Evolutionary conservation across 441 rosid species (phyloP).

Genomic region (Gossypium trilobum): DNA sequence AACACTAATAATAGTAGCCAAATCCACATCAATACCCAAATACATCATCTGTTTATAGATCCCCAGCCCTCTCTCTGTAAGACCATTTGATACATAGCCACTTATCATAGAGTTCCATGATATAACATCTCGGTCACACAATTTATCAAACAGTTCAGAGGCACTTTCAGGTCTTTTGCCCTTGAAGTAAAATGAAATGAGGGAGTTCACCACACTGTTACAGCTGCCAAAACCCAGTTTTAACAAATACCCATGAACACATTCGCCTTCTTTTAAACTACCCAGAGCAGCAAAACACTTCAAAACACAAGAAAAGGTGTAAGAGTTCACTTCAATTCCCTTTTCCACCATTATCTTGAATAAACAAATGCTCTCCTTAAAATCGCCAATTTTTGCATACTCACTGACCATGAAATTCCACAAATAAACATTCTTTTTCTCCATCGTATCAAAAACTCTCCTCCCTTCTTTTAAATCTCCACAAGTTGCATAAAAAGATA

Average conservation of each 20-base stretch:
- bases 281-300: constrained; percentile 46
- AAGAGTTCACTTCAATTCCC: constrained; percentile 39
- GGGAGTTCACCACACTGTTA: constrained; percentile 40
- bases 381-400: constrained; percentile 41
- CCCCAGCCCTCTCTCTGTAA: constrained; percentile 33
- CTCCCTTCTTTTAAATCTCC: constrained; percentile 50
- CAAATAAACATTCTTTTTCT: constrained; percentile 37
- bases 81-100: constrained; percentile 37
- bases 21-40: constrained; percentile 35
- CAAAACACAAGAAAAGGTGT: constrained; percentile 46
- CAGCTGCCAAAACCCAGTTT: constrained; percentile 40
- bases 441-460: constrained; percentile 35
- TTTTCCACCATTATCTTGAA: constrained; percentile 41
- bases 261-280: constrained; percentile 39
- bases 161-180: constrained; percentile 35
- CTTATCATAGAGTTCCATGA: constrained; percentile 65
- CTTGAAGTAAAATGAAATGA: constrained; percentile 41
- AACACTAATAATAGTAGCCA: constrained; percentile 43
- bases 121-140: constrained; percentile 50
- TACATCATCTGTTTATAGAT: constrained; percentile 35
- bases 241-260: constrained; percentile 46
- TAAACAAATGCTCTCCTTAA: constrained; percentile 33
- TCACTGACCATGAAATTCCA: constrained; percentile 59
- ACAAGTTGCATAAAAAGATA: constrained; percentile 52
- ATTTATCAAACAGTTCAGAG: constrained; percentile 51